Evolutionary conservation across 106 monocot species (phyloP), one percentile per base, ranked within the genome.

Genomic region (Gastrodia elata): DNA sequence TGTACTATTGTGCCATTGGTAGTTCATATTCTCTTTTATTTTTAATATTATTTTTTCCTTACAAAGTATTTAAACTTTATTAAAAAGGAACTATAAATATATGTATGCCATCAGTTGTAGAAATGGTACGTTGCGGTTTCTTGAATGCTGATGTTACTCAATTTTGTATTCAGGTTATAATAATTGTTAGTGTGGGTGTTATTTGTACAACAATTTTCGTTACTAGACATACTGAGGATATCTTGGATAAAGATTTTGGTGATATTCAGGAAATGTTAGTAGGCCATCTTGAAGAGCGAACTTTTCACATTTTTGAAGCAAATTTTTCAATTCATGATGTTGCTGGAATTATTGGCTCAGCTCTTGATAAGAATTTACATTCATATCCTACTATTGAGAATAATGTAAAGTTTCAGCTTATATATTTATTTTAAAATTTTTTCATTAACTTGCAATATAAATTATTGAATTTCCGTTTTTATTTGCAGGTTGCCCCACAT

Each of bases 81-180:
- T 35, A 37, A 36, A 16, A 33, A 35, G 4, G 3, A 3, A 65
- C 27, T 36, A 2, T 36, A 64, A 64, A 64, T 33, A 37, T 36
- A 68, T 3, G 5, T 9, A 39, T 39, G 24, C 18, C 34, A 4
- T 13, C 1, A 68, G 10, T 39, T 39, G 8, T 6, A 25, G 22
- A 22, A 9, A 13, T 65, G 4, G 24, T 68, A 9, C 4, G 38
- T 68, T 68, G n/a, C n/a, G n/a, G 22, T 68, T 39, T 1, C 9
- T 67, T 38, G 18, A 67, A 37, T 68, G 14, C 4, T 38, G 13
- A 4, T 10, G 22, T 10, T 3, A 65, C 65, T 68, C 6, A 22
- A 24, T 68, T 68, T 24, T 68, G 24, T 39, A 30, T 65, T 68
- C 39, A 68, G 68, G 68, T 68, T 68, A 68, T 68, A 40, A 39